A percentile compares a stretch with the other conserved stretches of the same genome.
Evolutionary conservation across 345 rosid genomes (phyloP).

Genomic region (Eucalyptus brandiana): DNA sequence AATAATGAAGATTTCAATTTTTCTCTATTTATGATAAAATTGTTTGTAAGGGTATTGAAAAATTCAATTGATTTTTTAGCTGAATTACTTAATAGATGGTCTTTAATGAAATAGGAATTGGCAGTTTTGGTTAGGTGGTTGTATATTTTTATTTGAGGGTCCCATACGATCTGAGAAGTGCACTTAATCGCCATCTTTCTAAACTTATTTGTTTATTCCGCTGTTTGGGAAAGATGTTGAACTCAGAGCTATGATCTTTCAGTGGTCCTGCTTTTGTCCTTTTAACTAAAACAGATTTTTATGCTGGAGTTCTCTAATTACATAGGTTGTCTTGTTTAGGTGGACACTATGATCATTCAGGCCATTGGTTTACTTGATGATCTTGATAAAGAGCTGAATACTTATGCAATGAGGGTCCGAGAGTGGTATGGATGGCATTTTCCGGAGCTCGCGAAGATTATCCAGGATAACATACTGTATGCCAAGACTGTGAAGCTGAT

Average conservation of each 20-base stretch:
- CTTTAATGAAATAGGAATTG: not conserved
- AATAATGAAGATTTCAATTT: not conserved
- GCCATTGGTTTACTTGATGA: constrained; percentile 94
- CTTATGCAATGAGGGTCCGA: constrained; percentile 84
- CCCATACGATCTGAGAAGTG: not conserved
- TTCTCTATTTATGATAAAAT: not conserved
- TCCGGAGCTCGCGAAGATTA: constrained; percentile 90
- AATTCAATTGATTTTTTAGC: not conserved
- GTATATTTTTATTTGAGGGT: not conserved
- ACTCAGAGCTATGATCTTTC: not conserved
- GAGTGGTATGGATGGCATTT: constrained; percentile 99
- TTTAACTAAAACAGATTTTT: not conserved
- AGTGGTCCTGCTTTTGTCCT: not conserved
- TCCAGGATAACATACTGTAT: constrained; percentile 68
- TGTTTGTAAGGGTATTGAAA: not conserved
- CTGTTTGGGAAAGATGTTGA: not conserved
- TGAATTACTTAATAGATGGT: not conserved
- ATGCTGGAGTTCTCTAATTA: not conserved
- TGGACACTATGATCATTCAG: constrained; percentile 95
- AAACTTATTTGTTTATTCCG: not conserved
- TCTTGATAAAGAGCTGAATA: constrained; percentile 92
- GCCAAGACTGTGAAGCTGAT: constrained; percentile 80
- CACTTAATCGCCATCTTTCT: not conserved
- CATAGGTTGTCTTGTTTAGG: constrained; percentile 24
- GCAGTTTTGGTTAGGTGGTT: not conserved